phyloP scores from a whole-genome alignment of 2,329 filamentous ascomycete species.

The Phialophora tarda region DNA sequence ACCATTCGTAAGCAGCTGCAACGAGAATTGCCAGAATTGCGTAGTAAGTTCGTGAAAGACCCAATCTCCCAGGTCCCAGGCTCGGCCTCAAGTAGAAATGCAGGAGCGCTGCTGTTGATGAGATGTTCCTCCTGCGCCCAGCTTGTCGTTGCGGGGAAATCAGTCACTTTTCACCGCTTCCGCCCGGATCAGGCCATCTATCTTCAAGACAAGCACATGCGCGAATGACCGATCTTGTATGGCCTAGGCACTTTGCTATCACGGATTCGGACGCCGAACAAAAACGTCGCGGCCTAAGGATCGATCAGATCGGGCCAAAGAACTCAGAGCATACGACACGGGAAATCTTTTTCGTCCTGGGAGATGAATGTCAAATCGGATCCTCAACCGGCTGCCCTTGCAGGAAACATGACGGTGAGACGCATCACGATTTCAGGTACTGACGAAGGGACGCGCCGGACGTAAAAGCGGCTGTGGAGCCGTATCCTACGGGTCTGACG shows the following conservation, averaged over 20 bases:
- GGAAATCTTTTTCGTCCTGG: background rate
- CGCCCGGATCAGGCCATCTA: conserved; percentile 9
- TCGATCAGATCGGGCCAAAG: background rate
- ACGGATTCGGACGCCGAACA: conserved; percentile 7
- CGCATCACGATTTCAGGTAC: conserved; percentile 1
- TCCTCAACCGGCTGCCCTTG: conserved; percentile 1
- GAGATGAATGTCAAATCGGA: background rate
- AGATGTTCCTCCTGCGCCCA: background rate
- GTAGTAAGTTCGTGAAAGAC: background rate
- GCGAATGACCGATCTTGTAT: background rate
- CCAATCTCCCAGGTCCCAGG: background rate
- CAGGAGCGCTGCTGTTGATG: background rate
- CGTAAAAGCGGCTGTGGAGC: background rate
- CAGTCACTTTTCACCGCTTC: conserved; percentile 7
- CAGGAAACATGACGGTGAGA: conserved; percentile 1
- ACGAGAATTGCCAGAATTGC: background rate
- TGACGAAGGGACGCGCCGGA: background rate
- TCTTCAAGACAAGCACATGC: conserved; percentile 1
- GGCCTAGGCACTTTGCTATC: background rate
- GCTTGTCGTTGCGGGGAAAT: background rate
- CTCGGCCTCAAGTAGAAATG: background rate
- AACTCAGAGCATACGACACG: background rate
- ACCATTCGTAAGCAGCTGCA: background rate
- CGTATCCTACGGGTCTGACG: background rate
- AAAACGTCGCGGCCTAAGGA: background rate